phyloP scores from a whole-genome alignment of 176 grass and related monocot genomes.

The Bolboschoenus planiculmis region DNA sequence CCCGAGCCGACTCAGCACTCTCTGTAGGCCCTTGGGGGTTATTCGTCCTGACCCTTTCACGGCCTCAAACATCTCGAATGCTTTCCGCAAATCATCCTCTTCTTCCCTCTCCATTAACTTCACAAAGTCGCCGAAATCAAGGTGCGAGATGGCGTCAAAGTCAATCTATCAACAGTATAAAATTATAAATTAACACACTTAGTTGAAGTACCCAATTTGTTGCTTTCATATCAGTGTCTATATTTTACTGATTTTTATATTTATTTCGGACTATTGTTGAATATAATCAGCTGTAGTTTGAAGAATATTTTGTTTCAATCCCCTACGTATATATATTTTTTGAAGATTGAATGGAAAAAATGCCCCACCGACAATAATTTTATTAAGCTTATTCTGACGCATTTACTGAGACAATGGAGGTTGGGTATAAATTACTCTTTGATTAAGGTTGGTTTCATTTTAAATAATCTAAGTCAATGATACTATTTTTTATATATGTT shows the following conservation, averaged over 20 bases:
- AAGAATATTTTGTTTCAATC: not conserved
- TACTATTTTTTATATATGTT: not conserved
- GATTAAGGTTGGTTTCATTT: not conserved
- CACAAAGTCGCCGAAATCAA: slow-evolving; percentile 81
- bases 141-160: slow-evolving; percentile 27
- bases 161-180: not conserved
- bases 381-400: not conserved
- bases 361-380: not conserved
- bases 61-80: slow-evolving; percentile 87
- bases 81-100: slow-evolving; percentile 65
- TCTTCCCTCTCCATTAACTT: slow-evolving; percentile 68
- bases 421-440: not conserved
- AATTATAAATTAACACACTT: not conserved
- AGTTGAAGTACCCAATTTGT: not conserved
- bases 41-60: slow-evolving; percentile 72
- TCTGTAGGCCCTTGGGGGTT: slow-evolving; percentile 63
- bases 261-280: not conserved
- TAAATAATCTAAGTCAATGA: not conserved
- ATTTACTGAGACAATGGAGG: not conserved
- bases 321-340: not conserved
- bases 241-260: not conserved
- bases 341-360: not conserved
- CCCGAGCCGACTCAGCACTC: slow-evolving; percentile 68
- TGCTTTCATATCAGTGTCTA: not conserved
- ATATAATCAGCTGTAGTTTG: not conserved